Evolutionary conservation across 2,329 filamentous ascomycete species (phyloP).

Genomic region (Aschersonia sp.): DNA sequence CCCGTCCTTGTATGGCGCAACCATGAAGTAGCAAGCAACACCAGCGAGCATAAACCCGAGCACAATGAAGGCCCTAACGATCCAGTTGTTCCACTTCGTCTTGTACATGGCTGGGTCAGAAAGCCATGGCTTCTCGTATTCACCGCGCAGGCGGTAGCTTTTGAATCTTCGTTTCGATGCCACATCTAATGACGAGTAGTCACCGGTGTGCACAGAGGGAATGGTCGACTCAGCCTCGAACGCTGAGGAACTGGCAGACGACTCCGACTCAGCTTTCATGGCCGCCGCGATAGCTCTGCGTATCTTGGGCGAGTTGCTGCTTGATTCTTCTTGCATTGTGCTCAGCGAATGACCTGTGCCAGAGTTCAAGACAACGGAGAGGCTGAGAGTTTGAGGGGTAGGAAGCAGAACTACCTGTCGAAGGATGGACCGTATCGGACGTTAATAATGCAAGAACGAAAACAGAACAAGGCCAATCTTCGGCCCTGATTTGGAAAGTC

Average conservation of each 20-base stretch:
- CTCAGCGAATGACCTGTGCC: neutral
- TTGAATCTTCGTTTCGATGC: slow-evolving; percentile 12
- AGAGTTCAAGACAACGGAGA: too few relatives aligned
- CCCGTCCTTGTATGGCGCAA: slow-evolving; percentile 11
- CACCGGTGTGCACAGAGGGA: neutral
- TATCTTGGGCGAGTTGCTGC: neutral
- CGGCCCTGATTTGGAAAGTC: neutral
- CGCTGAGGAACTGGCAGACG: slow-evolving; percentile 1
- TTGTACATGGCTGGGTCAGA: slow-evolving; percentile 15
- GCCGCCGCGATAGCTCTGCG: neutral
- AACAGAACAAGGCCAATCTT: neutral
- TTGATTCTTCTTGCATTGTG: neutral
- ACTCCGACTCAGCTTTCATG: neutral
- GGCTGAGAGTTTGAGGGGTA: too few relatives aligned
- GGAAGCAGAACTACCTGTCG: neutral
- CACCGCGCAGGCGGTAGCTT: slow-evolving; percentile 16
- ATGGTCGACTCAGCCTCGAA: neutral
- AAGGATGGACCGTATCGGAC: neutral
- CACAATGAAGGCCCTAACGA: slow-evolving; percentile 15
- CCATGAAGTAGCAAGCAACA: slow-evolving; percentile 17
- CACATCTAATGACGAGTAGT: slow-evolving; percentile 2
- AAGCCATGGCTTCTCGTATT: slow-evolving; percentile 25
- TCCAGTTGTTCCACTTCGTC: slow-evolving; percentile 20
- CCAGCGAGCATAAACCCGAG: slow-evolving; percentile 19
- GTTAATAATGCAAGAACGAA: neutral